These are phyloP conservation scores for Serendipita sp. DNA, from an alignment of 768 basidiomycete genomes.

Conservation along the genomic window DNA sequence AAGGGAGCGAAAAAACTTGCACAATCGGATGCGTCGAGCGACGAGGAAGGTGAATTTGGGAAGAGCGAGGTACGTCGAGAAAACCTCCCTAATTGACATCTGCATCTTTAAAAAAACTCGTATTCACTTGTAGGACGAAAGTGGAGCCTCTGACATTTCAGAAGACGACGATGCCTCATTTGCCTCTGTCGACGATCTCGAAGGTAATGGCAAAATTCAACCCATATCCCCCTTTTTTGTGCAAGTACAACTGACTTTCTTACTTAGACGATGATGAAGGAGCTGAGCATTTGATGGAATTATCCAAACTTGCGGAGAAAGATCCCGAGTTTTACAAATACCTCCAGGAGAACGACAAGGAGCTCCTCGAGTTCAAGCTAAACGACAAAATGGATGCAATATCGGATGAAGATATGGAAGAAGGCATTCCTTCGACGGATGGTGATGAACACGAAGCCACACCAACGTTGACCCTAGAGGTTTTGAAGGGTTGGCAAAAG, in stretches of 20 bases:
- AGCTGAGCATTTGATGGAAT: conserved; percentile 56
- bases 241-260: neutral
- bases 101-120: no score
- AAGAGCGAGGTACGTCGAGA: conserved; percentile 24
- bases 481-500: conserved; percentile 76
- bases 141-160: conserved; percentile 9
- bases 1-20: conserved; percentile 1
- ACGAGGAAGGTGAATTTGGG: conserved; percentile 23
- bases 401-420: conserved; percentile 24
- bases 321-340: conserved; percentile 99
- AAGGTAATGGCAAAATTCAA: conserved; percentile 27
- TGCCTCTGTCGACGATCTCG: conserved; percentile 64
- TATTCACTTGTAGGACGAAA: neutral
- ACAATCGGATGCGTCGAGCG: conserved; percentile 17
- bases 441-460: conserved; percentile 28
- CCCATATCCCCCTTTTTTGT: conserved; percentile 7
- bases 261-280: conserved; percentile 42
- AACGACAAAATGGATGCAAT: conserved; percentile 32
- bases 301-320: conserved; percentile 81
- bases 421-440: conserved; percentile 16
- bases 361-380: conserved; percentile 68
- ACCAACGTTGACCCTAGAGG: conserved; percentile 50
- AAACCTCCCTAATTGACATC: no score
- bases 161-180: conserved; percentile 50
- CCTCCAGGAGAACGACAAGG: conserved; percentile 86